Percentiles rank a stretch among this genome's conserved stretches.
Conservation (phyloP, 768 basidiomycete species). For the Psilocybe cubensis region DNA sequence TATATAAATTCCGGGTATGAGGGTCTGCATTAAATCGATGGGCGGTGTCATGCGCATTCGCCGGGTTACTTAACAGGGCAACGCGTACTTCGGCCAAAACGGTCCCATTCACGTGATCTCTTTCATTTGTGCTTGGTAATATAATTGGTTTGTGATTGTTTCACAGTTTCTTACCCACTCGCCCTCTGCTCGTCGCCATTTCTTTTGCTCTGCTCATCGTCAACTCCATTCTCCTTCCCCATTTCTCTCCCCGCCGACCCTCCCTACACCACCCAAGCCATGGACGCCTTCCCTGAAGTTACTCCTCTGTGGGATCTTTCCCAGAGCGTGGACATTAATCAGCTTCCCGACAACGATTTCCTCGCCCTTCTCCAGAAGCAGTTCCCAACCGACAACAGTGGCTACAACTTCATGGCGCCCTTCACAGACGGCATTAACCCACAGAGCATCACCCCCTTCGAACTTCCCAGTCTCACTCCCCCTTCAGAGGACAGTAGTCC, state of each 20-base stretch:
- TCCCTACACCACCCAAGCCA: conserved; percentile 26
- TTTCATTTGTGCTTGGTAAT: conserved; percentile 22
- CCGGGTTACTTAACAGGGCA: not conserved
- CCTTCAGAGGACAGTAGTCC: conserved; percentile 80
- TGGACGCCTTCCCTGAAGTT: conserved; percentile 53
- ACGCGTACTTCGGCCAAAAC: conserved; percentile 8
- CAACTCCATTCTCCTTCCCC: not conserved
- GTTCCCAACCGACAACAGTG: conserved; percentile 43
- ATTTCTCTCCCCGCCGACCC: conserved; percentile 5
- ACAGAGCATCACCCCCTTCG: conserved; percentile 54
- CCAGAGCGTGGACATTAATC: conserved; percentile 59
- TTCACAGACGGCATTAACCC: conserved; percentile 57
- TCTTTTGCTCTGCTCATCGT: not conserved
- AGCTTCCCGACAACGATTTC: conserved; percentile 76
- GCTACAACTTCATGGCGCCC: conserved; percentile 20
- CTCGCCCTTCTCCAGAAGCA: conserved; percentile 79
- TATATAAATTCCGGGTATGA: not conserved
- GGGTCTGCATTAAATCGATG: not conserved
- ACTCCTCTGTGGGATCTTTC: conserved; percentile 72
- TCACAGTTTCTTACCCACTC: conserved; percentile 3
- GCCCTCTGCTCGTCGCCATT: not conserved
- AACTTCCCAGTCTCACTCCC: conserved; percentile 57
- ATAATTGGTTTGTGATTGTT: conserved; percentile 7
- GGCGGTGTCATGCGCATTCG: not conserved
- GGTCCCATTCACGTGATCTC: conserved; percentile 9